Evolutionary conservation across 2,329 filamentous ascomycete species (phyloP).

Genomic region (Xylaria sp.): DNA sequence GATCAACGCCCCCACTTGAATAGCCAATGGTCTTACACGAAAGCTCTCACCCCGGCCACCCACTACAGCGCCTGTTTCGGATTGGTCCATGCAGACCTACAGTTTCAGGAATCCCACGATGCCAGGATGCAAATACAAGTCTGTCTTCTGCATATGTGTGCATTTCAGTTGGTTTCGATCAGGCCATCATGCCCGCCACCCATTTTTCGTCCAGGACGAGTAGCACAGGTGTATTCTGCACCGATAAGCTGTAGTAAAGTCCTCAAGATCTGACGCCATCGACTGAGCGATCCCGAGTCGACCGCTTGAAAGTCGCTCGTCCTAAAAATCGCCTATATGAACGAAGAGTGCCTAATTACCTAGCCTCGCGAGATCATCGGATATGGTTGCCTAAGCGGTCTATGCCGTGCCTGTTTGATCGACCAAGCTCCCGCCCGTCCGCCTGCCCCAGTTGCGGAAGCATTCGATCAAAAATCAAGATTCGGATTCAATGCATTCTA

Average conservation of each 20-base stretch:
- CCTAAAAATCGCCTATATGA: neutral
- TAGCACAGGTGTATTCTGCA: neutral
- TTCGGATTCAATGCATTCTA: conserved; percentile 18
- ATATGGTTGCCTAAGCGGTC: conserved; percentile 14
- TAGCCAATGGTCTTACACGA: conserved; percentile 38
- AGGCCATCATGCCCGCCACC: neutral
- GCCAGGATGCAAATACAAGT: neutral
- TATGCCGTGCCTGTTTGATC: conserved; percentile 32
- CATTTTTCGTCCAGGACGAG: neutral
- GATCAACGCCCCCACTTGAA: conserved; percentile 29
- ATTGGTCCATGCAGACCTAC: conserved; percentile 14
- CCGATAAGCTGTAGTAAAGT: neutral
- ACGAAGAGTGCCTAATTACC: neutral
- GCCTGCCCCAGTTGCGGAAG: neutral
- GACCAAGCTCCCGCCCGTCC: conserved; percentile 22
- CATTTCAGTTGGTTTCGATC: neutral
- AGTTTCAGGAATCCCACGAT: conserved; percentile 17
- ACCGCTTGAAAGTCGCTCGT: neutral
- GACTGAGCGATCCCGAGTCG: neutral
- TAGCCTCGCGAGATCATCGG: neutral
- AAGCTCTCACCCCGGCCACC: neutral
- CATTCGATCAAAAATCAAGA: conserved; percentile 21
- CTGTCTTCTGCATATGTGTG: neutral
- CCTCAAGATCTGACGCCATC: neutral
- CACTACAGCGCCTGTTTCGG: neutral